These are phyloP conservation scores for Aspergillus steynii DNA, from an alignment of 495 filamentous ascomycete species.

Conservation along the genomic window DNA sequence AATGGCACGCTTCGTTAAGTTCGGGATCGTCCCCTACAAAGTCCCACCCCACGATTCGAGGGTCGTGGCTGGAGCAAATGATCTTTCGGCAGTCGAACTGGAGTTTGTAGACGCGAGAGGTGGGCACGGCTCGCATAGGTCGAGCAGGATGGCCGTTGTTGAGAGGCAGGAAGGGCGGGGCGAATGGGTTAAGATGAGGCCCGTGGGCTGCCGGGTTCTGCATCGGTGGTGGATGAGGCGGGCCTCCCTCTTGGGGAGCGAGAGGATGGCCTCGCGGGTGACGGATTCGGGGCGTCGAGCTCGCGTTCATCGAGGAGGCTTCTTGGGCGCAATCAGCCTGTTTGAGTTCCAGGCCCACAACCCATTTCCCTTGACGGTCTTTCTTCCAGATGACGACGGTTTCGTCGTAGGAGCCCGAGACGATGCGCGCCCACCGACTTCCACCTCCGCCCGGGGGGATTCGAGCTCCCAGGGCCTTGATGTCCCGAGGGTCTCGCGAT, in stretches of 20 bases:
- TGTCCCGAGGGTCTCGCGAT: constrained; percentile 70
- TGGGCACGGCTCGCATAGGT: constrained; percentile 16
- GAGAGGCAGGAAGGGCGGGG: not conserved
- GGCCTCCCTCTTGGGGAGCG: not conserved
- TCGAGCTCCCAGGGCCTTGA: constrained; percentile 75
- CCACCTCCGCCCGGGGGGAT: constrained; percentile 88
- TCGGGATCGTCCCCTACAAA: constrained; percentile 88
- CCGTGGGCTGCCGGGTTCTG: not conserved
- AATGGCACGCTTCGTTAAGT: constrained; percentile 76
- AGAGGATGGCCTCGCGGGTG: not conserved
- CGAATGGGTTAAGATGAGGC: not conserved
- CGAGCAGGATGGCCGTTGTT: constrained; percentile 5
- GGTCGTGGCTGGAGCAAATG: constrained; percentile 89
- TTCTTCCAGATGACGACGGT: constrained; percentile 92
- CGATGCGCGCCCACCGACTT: constrained; percentile 81
- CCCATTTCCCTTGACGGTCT: constrained; percentile 79
- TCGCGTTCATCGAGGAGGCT: not conserved
- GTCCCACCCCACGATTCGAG: constrained; percentile 94
- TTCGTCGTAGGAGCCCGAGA: constrained; percentile 95
- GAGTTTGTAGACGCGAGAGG: constrained; percentile 88
- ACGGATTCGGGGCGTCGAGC: not conserved
- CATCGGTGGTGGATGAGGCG: not conserved
- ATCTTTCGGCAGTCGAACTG: constrained; percentile 95
- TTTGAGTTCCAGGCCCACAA: constrained; percentile 61
- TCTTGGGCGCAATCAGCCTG: not conserved